Base-by-base conservation (phyloP, 495 filamentous ascomycete species). In the Rostrohypoxylon terebratum region DNA sequence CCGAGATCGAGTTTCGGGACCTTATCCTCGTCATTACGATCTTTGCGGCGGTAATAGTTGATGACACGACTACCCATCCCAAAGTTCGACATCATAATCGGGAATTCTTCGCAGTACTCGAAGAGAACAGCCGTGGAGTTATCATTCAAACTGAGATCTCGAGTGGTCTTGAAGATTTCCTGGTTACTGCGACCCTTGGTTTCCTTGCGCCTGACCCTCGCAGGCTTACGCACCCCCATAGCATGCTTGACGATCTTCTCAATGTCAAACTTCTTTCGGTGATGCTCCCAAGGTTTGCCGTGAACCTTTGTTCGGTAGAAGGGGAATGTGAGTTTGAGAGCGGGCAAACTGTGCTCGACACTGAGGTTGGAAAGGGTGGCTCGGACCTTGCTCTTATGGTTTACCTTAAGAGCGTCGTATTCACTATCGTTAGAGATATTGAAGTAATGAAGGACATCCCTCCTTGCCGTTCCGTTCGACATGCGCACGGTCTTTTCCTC, bases 401-500 rank as follows among this genome's bases (percentile, higher is more conserved):
- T 99, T 77, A 96, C 93, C 80, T 99, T 98, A 47, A 99, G 87
- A 59, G 92, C 89, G 72, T 97, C 93, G 77, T 99, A 99, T 1
- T 94, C 94, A 50, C 93, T 90, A 75, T 99, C 96, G 66, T 97
- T 97, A 28, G 95, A 97, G 55, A 97, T 92, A 78, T 98, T 98
- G 85, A 97, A 98, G 21, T 94, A 87, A 68, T 90, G 86, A 25
- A 85, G 88, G n/a, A 96, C 80, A 54, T 88, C 84, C 28, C 86
- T 87, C 20, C 85, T 84, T 14, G 90, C 75, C 34, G 83, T 82
- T 9, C 87, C 85, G 48, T 84, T 86, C 9, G 82, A 84, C 78
- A 88, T 82, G 21, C 88, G 84, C 61, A 87, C 87, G 58, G 84
- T 78, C 70, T 83, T 84, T 66, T 81, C 80, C 50, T 82, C 79